Evolutionary conservation across 192 early-diverging fungal species (phyloP).

Genomic region (Spizellomyces sp.): DNA sequence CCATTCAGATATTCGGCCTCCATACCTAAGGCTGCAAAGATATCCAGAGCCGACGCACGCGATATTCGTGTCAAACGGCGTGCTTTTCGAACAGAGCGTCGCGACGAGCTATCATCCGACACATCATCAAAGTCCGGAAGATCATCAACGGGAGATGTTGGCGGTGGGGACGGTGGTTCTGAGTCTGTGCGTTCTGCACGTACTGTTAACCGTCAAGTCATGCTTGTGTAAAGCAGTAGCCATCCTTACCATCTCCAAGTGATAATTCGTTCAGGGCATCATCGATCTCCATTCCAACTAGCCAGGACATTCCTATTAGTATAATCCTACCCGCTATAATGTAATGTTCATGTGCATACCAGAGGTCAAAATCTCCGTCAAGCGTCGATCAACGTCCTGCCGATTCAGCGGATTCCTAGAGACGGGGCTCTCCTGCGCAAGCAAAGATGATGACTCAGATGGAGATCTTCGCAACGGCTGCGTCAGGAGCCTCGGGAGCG

Average conservation of each 20-base stretch:
- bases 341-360: no score
- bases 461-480: no score
- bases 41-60: slow-evolving; percentile 18
- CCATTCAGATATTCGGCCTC: no score
- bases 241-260: not conserved
- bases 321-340: no score
- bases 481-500: no score
- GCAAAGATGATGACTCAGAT: no score
- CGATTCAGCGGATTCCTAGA: not conserved
- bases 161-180: not conserved
- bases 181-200: no score
- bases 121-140: not conserved
- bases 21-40: slow-evolving; percentile 5
- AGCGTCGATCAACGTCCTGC: slow-evolving; percentile 17
- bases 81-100: not conserved
- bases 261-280: slow-evolving; percentile 27
- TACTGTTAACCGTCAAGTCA: no score
- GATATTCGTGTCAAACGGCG: slow-evolving; percentile 23
- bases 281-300: slow-evolving; percentile 28
- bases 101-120: no score
- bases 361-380: slow-evolving; percentile 20
- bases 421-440: no score
- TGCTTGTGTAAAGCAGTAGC: no score
- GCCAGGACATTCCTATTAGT: no score
- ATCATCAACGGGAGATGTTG: not conserved